These are phyloP conservation scores for Amesomyces nigricolor DNA, from an alignment of 2,329 filamentous ascomycete genomes.

Conservation along the genomic window DNA sequence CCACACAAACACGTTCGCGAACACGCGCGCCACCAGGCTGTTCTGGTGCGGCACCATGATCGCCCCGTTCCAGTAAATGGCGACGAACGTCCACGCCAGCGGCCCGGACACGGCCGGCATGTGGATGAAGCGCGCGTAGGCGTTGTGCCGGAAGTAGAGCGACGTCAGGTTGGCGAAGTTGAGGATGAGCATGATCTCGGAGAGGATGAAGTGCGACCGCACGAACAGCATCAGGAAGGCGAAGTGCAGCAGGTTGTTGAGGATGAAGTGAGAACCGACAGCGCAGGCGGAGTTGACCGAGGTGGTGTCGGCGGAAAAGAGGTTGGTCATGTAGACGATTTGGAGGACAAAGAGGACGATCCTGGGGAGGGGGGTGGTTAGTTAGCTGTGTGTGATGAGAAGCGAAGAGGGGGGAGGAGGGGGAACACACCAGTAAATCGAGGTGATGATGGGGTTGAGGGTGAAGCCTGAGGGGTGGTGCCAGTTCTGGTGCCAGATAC, in stretches of 20 bases:
- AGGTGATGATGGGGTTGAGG: constrained; percentile 58
- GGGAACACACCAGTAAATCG: constrained; percentile 66
- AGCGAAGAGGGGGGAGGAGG: not conserved
- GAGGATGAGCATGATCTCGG: constrained; percentile 68
- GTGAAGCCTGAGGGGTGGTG: constrained; percentile 66
- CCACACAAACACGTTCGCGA: constrained; percentile 88
- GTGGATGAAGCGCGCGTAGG: constrained; percentile 69
- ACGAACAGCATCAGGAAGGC: constrained; percentile 81
- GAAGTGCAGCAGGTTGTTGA: constrained; percentile 78
- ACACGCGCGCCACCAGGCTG: constrained; percentile 63
- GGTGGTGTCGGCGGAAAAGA: constrained; percentile 63
- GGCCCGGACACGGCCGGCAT: constrained; percentile 69
- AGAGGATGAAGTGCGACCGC: constrained; percentile 66
- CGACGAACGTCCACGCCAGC: constrained; percentile 79
- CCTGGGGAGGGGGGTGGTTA: constrained; percentile 40
- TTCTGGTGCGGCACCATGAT: constrained; percentile 68
- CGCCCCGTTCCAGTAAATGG: constrained; percentile 84
- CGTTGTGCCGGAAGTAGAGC: constrained; percentile 72
- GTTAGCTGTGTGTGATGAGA: not conserved
- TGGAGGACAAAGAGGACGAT: constrained; percentile 70
- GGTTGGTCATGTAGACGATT: constrained; percentile 65
- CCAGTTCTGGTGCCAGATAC: constrained; percentile 71
- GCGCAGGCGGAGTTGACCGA: constrained; percentile 65
- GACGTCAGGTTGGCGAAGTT: constrained; percentile 77
- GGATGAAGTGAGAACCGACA: constrained; percentile 79